phyloP scores from a whole-genome alignment of 2,329 filamentous ascomycete species.

The Apiospora aurea region DNA sequence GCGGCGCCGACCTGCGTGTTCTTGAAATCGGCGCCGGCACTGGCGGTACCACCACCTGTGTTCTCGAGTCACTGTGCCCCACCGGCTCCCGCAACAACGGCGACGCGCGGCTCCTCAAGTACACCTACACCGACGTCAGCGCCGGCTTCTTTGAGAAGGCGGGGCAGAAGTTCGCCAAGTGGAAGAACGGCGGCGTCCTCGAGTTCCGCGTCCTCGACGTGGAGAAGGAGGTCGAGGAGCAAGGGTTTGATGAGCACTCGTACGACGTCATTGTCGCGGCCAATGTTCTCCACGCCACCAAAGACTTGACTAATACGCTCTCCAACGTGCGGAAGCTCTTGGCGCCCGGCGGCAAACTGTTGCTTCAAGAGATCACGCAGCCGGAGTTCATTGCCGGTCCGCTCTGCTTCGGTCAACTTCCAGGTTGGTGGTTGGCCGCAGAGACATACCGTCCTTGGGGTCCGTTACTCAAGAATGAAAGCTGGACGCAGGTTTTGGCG shows the following conservation, averaged over 20 bases:
- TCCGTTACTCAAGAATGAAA: background rate
- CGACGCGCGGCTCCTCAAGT: conserved; percentile 44
- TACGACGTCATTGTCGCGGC: conserved; percentile 44
- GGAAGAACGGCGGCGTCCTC: conserved; percentile 36
- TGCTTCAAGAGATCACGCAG: conserved; percentile 21
- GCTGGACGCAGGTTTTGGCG: background rate
- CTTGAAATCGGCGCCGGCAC: conserved; percentile 52
- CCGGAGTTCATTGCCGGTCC: conserved; percentile 20
- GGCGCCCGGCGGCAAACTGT: conserved; percentile 34
- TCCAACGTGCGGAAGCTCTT: conserved; percentile 38
- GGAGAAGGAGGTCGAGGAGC: conserved; percentile 35
- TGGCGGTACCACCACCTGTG: conserved; percentile 47
- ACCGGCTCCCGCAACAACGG: conserved; percentile 25
- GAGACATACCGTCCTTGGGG: conserved; percentile 16
- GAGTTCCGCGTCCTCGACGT: conserved; percentile 41
- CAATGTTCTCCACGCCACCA: conserved; percentile 42
- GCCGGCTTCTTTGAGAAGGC: conserved; percentile 46
- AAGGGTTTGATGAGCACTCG: conserved; percentile 39
- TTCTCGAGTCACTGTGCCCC: conserved; percentile 45
- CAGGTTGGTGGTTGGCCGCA: conserved; percentile 22
- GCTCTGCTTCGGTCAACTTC: conserved; percentile 21
- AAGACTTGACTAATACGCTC: conserved; percentile 37
- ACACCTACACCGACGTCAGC: conserved; percentile 55
- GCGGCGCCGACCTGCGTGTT: conserved; percentile 41
- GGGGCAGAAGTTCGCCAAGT: conserved; percentile 39